phyloP scores from a whole-genome alignment of 305 asterid species.

The Fraxinus nigra region DNA sequence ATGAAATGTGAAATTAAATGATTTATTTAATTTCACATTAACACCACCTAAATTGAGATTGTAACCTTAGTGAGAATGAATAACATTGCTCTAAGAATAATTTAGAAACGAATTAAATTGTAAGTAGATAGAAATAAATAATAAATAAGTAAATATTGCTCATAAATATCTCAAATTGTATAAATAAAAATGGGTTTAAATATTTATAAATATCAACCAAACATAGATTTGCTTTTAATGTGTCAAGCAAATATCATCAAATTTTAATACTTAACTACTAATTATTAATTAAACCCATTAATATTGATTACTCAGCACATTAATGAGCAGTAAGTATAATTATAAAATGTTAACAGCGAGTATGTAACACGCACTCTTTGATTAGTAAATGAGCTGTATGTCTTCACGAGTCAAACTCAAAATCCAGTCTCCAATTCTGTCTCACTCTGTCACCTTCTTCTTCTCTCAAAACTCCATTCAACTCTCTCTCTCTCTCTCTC shows the following conservation, averaged over 20 bases:
- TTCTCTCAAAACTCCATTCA: neutral
- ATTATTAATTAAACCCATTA: neutral
- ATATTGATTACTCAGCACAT: neutral
- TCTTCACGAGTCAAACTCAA: slow-evolving; percentile 16
- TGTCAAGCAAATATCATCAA: neutral
- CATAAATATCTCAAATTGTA: neutral
- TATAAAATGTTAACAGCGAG: slow-evolving; percentile 26
- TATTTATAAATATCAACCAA: neutral
- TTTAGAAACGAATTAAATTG: neutral
- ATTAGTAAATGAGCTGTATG: slow-evolving; percentile 18
- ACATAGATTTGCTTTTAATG: neutral
- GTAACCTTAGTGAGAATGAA: too few species aligned
- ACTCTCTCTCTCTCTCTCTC: neutral
- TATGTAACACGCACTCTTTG: slow-evolving; percentile 28
- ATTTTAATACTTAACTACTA: neutral
- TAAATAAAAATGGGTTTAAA: neutral
- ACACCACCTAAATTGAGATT: too few species aligned
- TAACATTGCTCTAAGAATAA: neutral
- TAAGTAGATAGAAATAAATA: neutral
- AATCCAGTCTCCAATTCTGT: slow-evolving; percentile 31
- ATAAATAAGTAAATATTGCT: neutral
- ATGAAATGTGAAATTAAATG: too few species aligned
- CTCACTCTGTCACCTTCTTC: slow-evolving; percentile 29
- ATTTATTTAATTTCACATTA: too few species aligned
- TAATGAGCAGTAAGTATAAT: neutral